Percentiles rank a stretch among this genome's conserved stretches.
Evolutionary conservation across 2,329 filamentous ascomycete species (phyloP).

Genomic region (Scolecobasidium constrictum): DNA sequence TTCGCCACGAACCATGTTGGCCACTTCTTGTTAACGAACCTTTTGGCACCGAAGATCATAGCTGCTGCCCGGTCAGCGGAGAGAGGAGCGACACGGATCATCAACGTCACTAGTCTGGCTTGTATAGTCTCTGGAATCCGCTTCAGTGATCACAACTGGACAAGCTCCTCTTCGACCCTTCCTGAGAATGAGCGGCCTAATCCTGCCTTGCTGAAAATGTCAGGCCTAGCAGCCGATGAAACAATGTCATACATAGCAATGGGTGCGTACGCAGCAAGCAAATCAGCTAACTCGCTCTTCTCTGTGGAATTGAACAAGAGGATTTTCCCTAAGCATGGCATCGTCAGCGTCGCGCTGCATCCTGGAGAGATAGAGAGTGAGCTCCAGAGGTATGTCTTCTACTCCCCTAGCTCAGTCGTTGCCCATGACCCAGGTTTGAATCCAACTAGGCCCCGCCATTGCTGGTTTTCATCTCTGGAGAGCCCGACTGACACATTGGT

Average conservation of each 20-base stretch:
- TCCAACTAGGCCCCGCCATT: no score
- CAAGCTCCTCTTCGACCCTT: not conserved
- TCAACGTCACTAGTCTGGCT: conserved; percentile 5
- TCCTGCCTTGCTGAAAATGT: not conserved
- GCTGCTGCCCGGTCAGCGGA: conserved; percentile 14
- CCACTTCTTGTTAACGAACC: conserved; percentile 9
- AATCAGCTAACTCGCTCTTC: not conserved
- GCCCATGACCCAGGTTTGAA: no score
- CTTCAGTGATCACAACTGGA: conserved; percentile 3
- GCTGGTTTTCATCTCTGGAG: no score
- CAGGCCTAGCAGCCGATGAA: not conserved
- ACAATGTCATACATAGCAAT: not conserved
- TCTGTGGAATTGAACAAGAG: not conserved
- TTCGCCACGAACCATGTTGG: conserved; percentile 12
- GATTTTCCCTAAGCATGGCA: not conserved
- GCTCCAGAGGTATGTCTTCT: not conserved
- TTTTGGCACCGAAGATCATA: conserved; percentile 5
- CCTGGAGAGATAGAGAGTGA: not conserved
- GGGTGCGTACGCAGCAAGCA: not conserved
- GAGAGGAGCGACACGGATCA: not conserved
- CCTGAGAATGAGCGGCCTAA: conserved; percentile 1
- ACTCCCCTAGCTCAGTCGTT: no score
- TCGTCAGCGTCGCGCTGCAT: not conserved
- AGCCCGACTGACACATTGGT: no score
- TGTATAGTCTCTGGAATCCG: not conserved